Conservation (phyloP, 352 stramenopile genomes). For the Globisporangium paroecandrum region DNA sequence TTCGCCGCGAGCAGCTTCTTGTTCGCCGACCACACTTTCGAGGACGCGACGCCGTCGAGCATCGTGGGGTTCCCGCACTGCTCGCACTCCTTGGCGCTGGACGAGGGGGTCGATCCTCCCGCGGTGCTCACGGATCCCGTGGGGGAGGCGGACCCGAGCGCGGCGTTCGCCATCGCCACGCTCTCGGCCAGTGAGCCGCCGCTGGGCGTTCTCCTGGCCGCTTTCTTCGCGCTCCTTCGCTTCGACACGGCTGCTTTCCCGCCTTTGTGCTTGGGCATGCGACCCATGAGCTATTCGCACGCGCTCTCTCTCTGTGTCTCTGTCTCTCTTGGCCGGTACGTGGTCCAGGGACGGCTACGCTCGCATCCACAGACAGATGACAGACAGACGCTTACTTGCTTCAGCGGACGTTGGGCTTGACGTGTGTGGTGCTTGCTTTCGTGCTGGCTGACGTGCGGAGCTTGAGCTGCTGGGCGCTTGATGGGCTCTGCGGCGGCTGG, state of each 20-base stretch:
- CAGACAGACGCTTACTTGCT: not conserved
- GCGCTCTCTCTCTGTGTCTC: not conserved
- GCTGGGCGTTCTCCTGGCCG: conserved; percentile 26
- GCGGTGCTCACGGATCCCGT: conserved; percentile 17
- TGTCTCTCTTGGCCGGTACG: not conserved
- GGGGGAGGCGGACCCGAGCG: not conserved
- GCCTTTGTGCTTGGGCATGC: conserved; percentile 22
- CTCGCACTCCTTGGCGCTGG: conserved; percentile 43
- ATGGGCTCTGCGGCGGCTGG: conserved; percentile 7
- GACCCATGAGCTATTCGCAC: conserved; percentile 14
- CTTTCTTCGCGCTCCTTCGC: conserved; percentile 22
- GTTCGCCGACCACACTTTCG: conserved; percentile 34
- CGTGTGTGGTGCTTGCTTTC: not conserved
- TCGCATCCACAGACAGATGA: conserved; percentile 6
- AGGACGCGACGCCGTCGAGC: conserved; percentile 31
- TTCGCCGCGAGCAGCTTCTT: conserved; percentile 50
- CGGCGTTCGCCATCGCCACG: conserved; percentile 16
- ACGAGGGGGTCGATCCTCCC: conserved; percentile 20
- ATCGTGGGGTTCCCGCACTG: conserved; percentile 36
- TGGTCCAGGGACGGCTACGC: not conserved
- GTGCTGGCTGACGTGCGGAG: not conserved
- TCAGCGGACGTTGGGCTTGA: too few species aligned
- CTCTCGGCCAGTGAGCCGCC: conserved; percentile 10
- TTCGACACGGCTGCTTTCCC: conserved; percentile 18
- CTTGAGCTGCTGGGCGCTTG: not conserved